These are phyloP conservation scores for Talaromyces sp. DNA, from an alignment of 2,329 filamentous ascomycete species.

Conservation along the genomic window DNA sequence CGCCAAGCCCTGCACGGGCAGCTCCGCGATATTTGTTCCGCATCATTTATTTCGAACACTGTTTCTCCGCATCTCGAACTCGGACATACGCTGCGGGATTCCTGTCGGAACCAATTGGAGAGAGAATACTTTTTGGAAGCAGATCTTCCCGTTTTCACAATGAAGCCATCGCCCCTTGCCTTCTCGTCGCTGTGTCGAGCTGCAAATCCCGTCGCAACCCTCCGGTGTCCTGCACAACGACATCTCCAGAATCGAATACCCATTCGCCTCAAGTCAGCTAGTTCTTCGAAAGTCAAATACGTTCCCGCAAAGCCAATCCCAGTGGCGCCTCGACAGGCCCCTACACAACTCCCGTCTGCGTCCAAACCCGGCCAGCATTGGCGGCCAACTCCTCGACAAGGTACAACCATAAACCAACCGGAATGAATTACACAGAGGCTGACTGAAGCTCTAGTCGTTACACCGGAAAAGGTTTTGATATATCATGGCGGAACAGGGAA, in stretches of 20 bases:
- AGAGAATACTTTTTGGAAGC: neutral
- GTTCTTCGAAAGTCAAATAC: conserved; percentile 1
- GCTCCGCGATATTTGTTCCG: neutral
- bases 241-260: neutral
- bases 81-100: neutral
- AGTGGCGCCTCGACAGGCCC: neutral
- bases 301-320: neutral
- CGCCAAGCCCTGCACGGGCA: conserved; percentile 7
- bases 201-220: neutral
- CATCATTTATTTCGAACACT: neutral
- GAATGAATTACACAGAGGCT: neutral
- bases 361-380: conserved; percentile 5
- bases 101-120: neutral
- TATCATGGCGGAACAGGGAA: conserved; percentile 69
- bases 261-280: conserved; percentile 4
- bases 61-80: neutral
- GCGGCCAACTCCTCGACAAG: conserved; percentile 25
- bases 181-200: conserved; percentile 5
- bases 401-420: conserved; percentile 16
- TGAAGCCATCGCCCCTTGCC: neutral
- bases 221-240: conserved; percentile 1
- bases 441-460: conserved; percentile 19
- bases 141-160: neutral
- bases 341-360: neutral
- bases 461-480: conserved; percentile 54